Conservation (phyloP, 2,329 filamentous ascomycete genomes). For the Ophiostoma piceae region DNA sequence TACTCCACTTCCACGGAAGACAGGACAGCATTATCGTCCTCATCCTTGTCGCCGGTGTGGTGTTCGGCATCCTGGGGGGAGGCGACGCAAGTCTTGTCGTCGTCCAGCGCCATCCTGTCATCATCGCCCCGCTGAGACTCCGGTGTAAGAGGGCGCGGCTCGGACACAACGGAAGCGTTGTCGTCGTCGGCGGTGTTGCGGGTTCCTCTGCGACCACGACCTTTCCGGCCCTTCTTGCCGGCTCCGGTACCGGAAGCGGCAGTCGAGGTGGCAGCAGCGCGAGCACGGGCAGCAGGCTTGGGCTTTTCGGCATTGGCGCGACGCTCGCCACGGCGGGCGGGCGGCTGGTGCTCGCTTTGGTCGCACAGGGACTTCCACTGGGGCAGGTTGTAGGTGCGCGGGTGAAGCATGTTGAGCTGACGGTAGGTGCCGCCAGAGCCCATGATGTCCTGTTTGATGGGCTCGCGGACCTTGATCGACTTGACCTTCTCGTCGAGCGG, state of each 20-base stretch:
- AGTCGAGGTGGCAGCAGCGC: slow-evolving; percentile 30
- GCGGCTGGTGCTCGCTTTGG: slow-evolving; percentile 92
- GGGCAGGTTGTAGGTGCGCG: slow-evolving; percentile 90
- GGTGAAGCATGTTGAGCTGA: slow-evolving; percentile 94
- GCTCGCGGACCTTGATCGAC: slow-evolving; percentile 87
- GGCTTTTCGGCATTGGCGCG: slow-evolving; percentile 56
- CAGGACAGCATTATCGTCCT: slow-evolving; percentile 35
- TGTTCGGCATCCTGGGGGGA: slow-evolving; percentile 19
- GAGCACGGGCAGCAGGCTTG: slow-evolving; percentile 40
- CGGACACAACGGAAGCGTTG: slow-evolving; percentile 35
- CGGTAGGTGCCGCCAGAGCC: slow-evolving; percentile 92
- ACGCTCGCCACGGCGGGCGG: slow-evolving; percentile 79
- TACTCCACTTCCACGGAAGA: slow-evolving; percentile 49
- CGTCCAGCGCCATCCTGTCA: slow-evolving; percentile 30
- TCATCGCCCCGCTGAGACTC: slow-evolving; percentile 42
- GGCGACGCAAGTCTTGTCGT: slow-evolving; percentile 26
- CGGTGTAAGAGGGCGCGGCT: slow-evolving; percentile 55
- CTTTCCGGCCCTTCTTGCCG: slow-evolving; percentile 30
- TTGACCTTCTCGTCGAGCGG: slow-evolving; percentile 81
- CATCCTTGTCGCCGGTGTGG: slow-evolving; percentile 32
- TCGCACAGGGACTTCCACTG: slow-evolving; percentile 94
- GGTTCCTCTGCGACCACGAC: slow-evolving; percentile 34
- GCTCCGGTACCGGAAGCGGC: slow-evolving; percentile 20
- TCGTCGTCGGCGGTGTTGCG: slow-evolving; percentile 38
- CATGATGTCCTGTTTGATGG: slow-evolving; percentile 97